These are phyloP conservation scores for Talaromyces borbonicus DNA, from an alignment of 495 filamentous ascomycete species.

Conservation along the genomic window DNA sequence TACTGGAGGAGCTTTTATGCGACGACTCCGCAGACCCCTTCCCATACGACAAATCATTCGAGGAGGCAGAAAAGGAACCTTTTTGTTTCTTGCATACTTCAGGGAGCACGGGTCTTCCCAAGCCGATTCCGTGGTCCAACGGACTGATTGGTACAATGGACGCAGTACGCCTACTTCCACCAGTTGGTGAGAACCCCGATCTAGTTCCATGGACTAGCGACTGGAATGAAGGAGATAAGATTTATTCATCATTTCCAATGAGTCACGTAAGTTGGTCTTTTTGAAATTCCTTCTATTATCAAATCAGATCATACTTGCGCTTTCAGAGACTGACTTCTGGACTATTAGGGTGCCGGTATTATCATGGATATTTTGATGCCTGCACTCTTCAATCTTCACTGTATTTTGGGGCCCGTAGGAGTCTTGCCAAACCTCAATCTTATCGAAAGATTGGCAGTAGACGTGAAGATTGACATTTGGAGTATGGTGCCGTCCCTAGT, in stretches of 20 bases:
- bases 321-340: not conserved
- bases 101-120: conserved; percentile 39
- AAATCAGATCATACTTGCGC: too few species aligned
- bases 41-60: conserved; percentile 22
- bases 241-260: conserved; percentile 24
- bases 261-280: conserved; percentile 17
- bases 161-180: conserved; percentile 12
- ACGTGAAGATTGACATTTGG: conserved; percentile 19
- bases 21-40: conserved; percentile 7
- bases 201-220: conserved; percentile 12
- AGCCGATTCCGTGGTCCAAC: conserved; percentile 19
- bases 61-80: conserved; percentile 18
- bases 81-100: conserved; percentile 32
- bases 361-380: conserved; percentile 19
- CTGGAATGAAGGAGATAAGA: conserved; percentile 14
- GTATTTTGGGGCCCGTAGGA: conserved; percentile 18
- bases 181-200: conserved; percentile 13
- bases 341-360: conserved; percentile 21
- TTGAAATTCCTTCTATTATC: not conserved
- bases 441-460: conserved; percentile 15
- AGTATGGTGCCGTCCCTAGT: conserved; percentile 22
- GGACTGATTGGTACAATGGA: conserved; percentile 4
- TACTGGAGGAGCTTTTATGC: not conserved
- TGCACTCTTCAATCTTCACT: conserved; percentile 16
- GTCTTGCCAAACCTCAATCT: conserved; percentile 19